phyloP scores from a whole-genome alignment of 139 green algal species.

The Chlorella sp. region DNA sequence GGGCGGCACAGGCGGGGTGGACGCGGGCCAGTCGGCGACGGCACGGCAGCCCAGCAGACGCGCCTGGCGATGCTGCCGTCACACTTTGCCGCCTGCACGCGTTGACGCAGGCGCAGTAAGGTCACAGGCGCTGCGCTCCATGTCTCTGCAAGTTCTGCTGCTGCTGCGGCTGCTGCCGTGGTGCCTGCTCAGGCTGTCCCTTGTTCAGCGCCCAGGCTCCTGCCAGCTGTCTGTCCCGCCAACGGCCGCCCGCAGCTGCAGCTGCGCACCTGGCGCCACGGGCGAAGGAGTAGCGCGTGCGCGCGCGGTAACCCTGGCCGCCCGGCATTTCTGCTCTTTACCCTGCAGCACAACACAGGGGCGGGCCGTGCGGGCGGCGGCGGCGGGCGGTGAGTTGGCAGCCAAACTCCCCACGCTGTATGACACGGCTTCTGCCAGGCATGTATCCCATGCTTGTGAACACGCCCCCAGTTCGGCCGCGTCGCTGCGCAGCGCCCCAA shows the following conservation, averaged over 20 bases:
- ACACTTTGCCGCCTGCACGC: not conserved
- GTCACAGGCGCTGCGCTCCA: too few species aligned
- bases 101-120: too few species aligned
- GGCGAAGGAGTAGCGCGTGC: conserved; percentile 93
- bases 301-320: conserved; percentile 82
- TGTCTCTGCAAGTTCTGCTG: not conserved
- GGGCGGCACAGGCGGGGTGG: not conserved
- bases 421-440: not conserved
- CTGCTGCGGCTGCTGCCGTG: not conserved
- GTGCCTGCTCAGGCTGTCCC: not conserved
- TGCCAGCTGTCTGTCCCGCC: too few species aligned
- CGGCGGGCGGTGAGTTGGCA: not conserved
- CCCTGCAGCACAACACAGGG: not conserved
- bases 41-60: not conserved
- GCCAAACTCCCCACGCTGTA: too few species aligned
- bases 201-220: not conserved
- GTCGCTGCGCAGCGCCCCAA: not conserved
- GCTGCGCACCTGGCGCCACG: conserved; percentile 63
- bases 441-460: not conserved
- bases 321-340: conserved; percentile 60
- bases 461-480: not conserved
- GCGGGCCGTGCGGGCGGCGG: not conserved
- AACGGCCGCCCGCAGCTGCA: not conserved
- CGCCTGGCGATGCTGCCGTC: not conserved
- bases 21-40: not conserved